Conservation (phyloP, 257 asterid genomes). For the Solanum clarkiae region DNA sequence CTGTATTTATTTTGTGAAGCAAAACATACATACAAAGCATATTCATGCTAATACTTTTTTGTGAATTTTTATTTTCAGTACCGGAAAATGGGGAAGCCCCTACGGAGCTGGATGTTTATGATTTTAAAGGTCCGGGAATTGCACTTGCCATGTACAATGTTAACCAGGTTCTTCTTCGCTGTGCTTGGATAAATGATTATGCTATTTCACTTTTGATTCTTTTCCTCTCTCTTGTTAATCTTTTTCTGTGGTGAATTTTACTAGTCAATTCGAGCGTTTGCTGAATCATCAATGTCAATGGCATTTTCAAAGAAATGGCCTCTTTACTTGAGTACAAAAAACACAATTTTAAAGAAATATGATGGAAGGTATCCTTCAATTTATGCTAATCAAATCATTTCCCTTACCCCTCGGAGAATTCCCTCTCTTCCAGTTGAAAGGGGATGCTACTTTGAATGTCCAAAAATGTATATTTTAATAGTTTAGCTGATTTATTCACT, state of each 20-base stretch:
- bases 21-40: not conserved
- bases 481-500: not conserved
- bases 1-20: not conserved
- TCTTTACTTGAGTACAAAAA: conserved; percentile 83
- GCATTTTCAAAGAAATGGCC: conserved; percentile 87
- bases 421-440: not conserved
- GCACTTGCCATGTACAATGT: conserved; percentile 91
- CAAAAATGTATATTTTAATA: not conserved
- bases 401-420: not conserved
- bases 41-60: not conserved
- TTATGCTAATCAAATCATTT: not conserved
- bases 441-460: not conserved
- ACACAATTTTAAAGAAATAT: conserved; percentile 82
- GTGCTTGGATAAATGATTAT: not conserved
- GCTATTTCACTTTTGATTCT: not conserved
- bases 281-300: conserved; percentile 89
- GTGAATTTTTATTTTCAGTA: conserved; percentile 15
- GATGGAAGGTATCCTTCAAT: conserved; percentile 65
- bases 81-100: conserved; percentile 70
- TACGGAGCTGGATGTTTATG: conserved; percentile 47
- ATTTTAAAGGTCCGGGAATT: conserved; percentile 81
- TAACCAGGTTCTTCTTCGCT: conserved; percentile 46
- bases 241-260: conserved; percentile 3
- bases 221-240: not conserved
- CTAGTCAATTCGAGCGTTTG: conserved; percentile 86